phyloP scores from a whole-genome alignment of 2,329 filamentous ascomycete species.

The Zasmidium cellare region DNA sequence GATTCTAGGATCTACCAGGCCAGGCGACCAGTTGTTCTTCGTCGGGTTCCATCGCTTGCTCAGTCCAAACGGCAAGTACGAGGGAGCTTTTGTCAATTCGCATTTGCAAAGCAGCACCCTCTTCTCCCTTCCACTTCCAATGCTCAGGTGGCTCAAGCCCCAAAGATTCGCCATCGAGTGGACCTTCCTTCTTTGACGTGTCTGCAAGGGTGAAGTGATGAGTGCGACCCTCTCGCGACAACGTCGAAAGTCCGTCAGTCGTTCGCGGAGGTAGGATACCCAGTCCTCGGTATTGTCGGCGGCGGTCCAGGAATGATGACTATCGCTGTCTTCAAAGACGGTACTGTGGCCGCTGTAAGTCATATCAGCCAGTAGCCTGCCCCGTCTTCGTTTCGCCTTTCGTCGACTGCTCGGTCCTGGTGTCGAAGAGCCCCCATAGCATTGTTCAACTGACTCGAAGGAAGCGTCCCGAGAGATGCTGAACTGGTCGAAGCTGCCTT shows the following conservation, averaged over 20 bases:
- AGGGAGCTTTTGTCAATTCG: constrained; percentile 5
- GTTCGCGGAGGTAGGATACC: constrained; percentile 11
- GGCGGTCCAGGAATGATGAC: constrained; percentile 20
- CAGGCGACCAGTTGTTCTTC: constrained; percentile 13
- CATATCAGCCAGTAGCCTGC: constrained; percentile 13
- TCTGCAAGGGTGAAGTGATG: constrained; percentile 15
- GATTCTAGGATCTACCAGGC: constrained; percentile 11
- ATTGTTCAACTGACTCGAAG: neutral
- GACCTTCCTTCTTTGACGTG: constrained; percentile 17
- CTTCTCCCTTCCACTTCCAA: constrained; percentile 15
- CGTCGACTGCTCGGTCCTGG: neutral
- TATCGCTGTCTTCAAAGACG: constrained; percentile 20
- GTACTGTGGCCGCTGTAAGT: constrained; percentile 8
- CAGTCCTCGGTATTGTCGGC: constrained; percentile 17
- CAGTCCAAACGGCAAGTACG: neutral
- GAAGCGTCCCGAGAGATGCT: neutral
- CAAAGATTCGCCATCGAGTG: constrained; percentile 20
- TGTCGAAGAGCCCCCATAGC: neutral
- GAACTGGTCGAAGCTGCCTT: neutral
- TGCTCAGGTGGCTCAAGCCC: constrained; percentile 19
- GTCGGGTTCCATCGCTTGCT: constrained; percentile 18
- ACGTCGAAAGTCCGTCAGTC: constrained; percentile 13
- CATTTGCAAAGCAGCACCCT: constrained; percentile 19
- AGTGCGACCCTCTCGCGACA: constrained; percentile 11
- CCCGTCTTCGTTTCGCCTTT: neutral